phyloP scores from a whole-genome alignment of 2,329 filamentous ascomycete genomes.

The Diaporthe caulivora region DNA sequence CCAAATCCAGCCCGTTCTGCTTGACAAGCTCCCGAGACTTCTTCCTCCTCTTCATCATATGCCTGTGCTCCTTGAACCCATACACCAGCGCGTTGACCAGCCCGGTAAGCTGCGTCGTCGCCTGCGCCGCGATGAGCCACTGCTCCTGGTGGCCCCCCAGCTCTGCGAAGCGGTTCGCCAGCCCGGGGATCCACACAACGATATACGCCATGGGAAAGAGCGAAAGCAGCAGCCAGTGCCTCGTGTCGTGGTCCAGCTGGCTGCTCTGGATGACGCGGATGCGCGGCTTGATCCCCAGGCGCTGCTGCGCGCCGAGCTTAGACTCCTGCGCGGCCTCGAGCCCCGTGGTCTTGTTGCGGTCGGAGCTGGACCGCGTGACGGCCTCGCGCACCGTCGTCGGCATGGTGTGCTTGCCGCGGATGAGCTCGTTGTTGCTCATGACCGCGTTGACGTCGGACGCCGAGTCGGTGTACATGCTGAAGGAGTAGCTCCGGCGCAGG shows the following conservation, averaged over 20 bases:
- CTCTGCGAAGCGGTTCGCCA: constrained; percentile 35
- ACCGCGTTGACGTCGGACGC: constrained; percentile 24
- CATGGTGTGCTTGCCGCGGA: constrained; percentile 34
- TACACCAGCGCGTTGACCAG: constrained; percentile 37
- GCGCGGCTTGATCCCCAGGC: constrained; percentile 34
- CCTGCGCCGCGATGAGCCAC: constrained; percentile 33
- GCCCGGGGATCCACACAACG: constrained; percentile 33
- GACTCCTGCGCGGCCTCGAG: constrained; percentile 36
- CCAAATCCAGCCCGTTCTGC: constrained; percentile 9
- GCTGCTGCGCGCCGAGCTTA: constrained; percentile 29
- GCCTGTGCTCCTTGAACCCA: constrained; percentile 34
- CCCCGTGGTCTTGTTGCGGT: constrained; percentile 31
- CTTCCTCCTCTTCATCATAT: constrained; percentile 22
- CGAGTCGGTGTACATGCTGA: constrained; percentile 33
- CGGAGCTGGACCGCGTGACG: constrained; percentile 4
- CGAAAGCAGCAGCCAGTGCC: constrained; percentile 35
- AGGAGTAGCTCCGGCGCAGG: constrained; percentile 30
- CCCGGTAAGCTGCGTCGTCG: constrained; percentile 36
- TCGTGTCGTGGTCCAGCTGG: constrained; percentile 36
- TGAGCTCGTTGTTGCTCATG: constrained; percentile 35
- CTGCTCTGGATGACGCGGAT: constrained; percentile 32
- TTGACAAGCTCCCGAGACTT: constrained; percentile 11
- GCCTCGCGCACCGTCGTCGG: constrained; percentile 33
- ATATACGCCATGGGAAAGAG: constrained; percentile 36
- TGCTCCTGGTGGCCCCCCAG: neutral